Conservation (phyloP, 2,329 filamentous ascomycete genomes). For the Zymoseptoria pseudotritici region DNA sequence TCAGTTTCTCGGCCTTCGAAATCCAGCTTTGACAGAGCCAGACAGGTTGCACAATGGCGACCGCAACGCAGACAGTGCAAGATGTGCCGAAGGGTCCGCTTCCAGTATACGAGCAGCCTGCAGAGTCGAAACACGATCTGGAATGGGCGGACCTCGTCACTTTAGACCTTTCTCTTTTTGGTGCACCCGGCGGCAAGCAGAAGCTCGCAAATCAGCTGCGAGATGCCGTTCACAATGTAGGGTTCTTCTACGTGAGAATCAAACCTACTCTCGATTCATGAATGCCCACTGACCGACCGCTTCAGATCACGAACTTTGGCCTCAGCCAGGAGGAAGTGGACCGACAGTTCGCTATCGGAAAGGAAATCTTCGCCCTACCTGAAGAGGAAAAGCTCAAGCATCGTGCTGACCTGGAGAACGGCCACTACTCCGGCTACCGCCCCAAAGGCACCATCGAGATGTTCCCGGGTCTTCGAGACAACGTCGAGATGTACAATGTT, state of each 20-base stretch:
- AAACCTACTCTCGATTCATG: neutral
- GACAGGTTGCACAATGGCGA: conserved; percentile 10
- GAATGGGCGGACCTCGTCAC: conserved; percentile 51
- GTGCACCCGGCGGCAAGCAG: conserved; percentile 48
- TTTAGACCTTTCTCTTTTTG: conserved; percentile 49
- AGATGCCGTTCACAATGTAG: conserved; percentile 42
- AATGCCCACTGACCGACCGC: conserved; percentile 2
- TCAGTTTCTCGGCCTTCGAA: neutral
- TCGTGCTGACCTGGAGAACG: conserved; percentile 28
- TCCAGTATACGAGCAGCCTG: conserved; percentile 15
- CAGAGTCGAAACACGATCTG: conserved; percentile 17
- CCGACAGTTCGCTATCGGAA: conserved; percentile 54
- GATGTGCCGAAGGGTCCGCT: conserved; percentile 8
- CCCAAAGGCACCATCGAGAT: conserved; percentile 17
- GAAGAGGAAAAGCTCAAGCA: conserved; percentile 54
- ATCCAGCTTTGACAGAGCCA: neutral
- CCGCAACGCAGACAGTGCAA: conserved; percentile 12
- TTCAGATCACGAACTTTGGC: conserved; percentile 47
- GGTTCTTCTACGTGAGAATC: conserved; percentile 53
- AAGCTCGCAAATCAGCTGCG: conserved; percentile 48
- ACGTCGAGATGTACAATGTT: conserved; percentile 53
- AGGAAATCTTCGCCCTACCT: conserved; percentile 50
- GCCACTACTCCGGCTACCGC: conserved; percentile 28
- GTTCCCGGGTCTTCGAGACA: conserved; percentile 35
- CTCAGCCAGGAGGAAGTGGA: conserved; percentile 54